These are phyloP conservation scores for Pseudocohnilembus persalinus DNA, from an alignment of 169 alveolate species.

Conservation along the genomic window DNA sequence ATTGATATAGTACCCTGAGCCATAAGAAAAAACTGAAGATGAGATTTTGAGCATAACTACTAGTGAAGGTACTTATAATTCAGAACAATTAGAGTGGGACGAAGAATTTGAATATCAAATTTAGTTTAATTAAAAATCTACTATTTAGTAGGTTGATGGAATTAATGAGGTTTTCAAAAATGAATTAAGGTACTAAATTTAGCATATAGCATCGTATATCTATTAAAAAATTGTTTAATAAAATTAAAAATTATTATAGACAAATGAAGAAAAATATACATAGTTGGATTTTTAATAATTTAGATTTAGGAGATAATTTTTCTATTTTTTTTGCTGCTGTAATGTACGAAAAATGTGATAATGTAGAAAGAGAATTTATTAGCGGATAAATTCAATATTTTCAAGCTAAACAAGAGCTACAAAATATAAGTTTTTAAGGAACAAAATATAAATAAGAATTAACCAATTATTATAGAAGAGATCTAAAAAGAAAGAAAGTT, in stretches of 20 bases:
- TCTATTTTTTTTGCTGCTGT: conserved; percentile 15
- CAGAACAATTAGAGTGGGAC: neutral
- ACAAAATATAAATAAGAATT: neutral
- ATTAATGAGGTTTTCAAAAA: too few relatives aligned
- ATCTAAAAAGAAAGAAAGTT: too few relatives aligned
- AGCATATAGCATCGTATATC: too few relatives aligned
- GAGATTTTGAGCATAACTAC: neutral
- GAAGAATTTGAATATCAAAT: neutral
- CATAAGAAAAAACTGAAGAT: neutral
- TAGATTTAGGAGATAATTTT: conserved; percentile 33
- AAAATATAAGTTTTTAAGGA: too few relatives aligned
- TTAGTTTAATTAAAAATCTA: too few relatives aligned
- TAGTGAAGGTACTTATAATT: conserved; percentile 28
- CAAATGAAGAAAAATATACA: too few relatives aligned
- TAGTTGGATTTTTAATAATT: neutral
- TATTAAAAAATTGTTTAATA: too few relatives aligned
- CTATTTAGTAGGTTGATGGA: too few relatives aligned
- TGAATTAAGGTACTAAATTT: too few relatives aligned
- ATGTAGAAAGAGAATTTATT: neutral
- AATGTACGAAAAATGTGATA: neutral
- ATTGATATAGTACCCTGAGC: neutral
- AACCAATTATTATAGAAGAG: neutral
- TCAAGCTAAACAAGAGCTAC: neutral
- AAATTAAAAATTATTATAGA: too few relatives aligned
- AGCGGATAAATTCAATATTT: neutral